Conservation (phyloP, 2,329 filamentous ascomycete species). For the Tolypocladium cylindrosporum region DNA sequence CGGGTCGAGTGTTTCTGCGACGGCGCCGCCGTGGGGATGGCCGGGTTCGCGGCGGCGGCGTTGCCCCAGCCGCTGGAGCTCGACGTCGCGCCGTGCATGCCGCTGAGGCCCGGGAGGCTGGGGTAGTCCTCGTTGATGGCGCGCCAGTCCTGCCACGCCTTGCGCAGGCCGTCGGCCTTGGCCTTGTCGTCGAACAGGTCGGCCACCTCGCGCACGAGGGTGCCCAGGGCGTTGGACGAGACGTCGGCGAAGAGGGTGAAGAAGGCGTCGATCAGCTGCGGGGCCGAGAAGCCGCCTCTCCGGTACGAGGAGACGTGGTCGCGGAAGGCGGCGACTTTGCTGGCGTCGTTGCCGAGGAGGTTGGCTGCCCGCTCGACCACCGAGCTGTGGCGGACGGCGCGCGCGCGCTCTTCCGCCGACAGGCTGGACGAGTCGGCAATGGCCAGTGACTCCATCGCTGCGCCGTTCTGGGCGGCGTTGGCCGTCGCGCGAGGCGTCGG, state of each 20-base stretch:
- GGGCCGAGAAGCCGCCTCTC: conserved; percentile 56
- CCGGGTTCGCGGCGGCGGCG: conserved; percentile 49
- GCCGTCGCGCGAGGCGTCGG: conserved; percentile 2
- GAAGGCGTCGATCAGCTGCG: conserved; percentile 75
- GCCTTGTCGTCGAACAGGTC: conserved; percentile 80
- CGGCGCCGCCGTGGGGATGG: conserved; percentile 24
- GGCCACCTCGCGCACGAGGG: conserved; percentile 80
- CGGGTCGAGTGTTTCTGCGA: conserved; percentile 41
- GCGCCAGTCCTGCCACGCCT: conserved; percentile 91
- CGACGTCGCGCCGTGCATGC: conserved; percentile 52
- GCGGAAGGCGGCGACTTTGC: conserved; percentile 71
- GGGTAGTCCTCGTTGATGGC: conserved; percentile 96
- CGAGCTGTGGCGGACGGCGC: conserved; percentile 67
- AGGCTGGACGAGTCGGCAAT: conserved; percentile 41
- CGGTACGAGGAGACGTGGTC: conserved; percentile 70
- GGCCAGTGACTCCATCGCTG: conserved; percentile 27
- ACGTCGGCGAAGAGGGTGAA: conserved; percentile 76
- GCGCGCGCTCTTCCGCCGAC: conserved; percentile 71
- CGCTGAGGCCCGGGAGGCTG: conserved; percentile 65
- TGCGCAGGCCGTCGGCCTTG: conserved; percentile 64
- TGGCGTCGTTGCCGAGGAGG: conserved; percentile 65
- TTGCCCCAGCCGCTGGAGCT: conserved; percentile 48
- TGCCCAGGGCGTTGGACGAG: conserved; percentile 71
- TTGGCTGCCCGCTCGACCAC: conserved; percentile 79
- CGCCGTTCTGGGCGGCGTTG: conserved; percentile 2